Conservation (phyloP, 225 moss, liverwort and hornwort species). For the Marchantia paleacea region DNA sequence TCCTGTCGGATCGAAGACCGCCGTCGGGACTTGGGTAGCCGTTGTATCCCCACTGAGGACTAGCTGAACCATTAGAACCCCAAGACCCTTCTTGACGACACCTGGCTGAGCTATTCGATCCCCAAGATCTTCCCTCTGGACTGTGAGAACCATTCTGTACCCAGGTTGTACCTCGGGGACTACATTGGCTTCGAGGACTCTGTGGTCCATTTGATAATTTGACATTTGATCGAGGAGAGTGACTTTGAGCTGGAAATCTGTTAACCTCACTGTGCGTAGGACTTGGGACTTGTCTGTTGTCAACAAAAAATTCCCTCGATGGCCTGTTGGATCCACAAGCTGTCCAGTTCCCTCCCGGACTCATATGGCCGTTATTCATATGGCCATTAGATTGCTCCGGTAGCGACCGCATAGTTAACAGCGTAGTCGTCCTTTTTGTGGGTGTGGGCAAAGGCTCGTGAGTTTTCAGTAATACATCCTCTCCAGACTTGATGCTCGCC, state of each 20-base stretch:
- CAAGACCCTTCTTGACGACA: constrained; percentile 32
- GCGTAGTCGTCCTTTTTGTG: background rate
- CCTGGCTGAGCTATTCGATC: constrained; percentile 16
- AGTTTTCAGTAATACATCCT: constrained; percentile 23
- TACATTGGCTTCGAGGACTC: constrained; percentile 23
- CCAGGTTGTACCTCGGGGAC: constrained; percentile 12
- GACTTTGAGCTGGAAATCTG: background rate
- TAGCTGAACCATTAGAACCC: constrained; percentile 36
- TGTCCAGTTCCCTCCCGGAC: background rate
- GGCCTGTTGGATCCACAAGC: background rate
- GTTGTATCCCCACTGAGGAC: constrained; percentile 32
- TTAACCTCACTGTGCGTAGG: background rate
- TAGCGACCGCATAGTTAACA: background rate
- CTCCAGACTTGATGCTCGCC: constrained; percentile 29
- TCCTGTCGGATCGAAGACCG: constrained; percentile 11
- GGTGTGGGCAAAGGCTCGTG: background rate
- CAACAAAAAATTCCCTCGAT: background rate
- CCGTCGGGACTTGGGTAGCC: constrained; percentile 38
- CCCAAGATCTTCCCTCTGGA: constrained; percentile 33
- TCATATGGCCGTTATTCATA: background rate
- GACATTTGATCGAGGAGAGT: background rate
- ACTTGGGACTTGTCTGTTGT: background rate
- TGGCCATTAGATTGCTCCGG: constrained; percentile 1
- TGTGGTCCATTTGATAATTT: background rate
- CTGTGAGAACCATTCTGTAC: constrained; percentile 21